phyloP scores from a whole-genome alignment of 2,329 filamentous ascomycete species.

The Nigrospora sphaerica region DNA sequence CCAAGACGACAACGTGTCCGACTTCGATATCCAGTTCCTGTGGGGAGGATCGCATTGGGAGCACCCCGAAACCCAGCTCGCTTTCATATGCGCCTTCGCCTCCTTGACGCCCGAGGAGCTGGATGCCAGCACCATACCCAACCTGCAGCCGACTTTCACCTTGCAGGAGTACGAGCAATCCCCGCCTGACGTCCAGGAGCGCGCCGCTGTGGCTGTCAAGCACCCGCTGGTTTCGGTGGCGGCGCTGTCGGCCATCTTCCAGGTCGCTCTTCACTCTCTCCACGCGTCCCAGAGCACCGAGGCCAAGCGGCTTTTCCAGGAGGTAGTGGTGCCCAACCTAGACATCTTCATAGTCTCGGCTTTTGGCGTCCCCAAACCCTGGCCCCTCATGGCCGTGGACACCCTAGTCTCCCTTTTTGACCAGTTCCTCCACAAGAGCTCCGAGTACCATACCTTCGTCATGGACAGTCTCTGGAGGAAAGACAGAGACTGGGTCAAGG shows the following conservation, averaged over 20 bases:
- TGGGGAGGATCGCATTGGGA: conserved; percentile 84
- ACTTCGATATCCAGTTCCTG: conserved; percentile 77
- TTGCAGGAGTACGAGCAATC: conserved; percentile 47
- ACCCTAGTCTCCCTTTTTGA: conserved; percentile 73
- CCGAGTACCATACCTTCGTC: conserved; percentile 77
- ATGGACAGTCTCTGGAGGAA: conserved; percentile 88
- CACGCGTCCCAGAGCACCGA: conserved; percentile 56
- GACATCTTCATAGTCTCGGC: conserved; percentile 75
- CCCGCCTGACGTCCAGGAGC: conserved; percentile 39
- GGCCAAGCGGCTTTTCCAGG: conserved; percentile 58
- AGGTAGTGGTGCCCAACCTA: conserved; percentile 64
- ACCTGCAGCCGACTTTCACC: conserved; percentile 71
- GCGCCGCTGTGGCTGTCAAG: conserved; percentile 58
- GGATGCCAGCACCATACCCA: conserved; percentile 78
- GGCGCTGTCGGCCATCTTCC: conserved; percentile 65
- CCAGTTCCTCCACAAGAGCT: conserved; percentile 73
- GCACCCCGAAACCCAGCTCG: conserved; percentile 79
- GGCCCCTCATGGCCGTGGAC: conserved; percentile 67
- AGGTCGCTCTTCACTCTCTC: conserved; percentile 54
- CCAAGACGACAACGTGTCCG: conserved; percentile 39
- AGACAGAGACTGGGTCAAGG: conserved; percentile 79
- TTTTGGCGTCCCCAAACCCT: conserved; percentile 70
- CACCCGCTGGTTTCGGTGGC: conserved; percentile 86
- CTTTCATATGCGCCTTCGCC: conserved; percentile 86
- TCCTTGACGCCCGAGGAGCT: conserved; percentile 68